These are phyloP conservation scores for Xenoacremonium recifei DNA, from an alignment of 2,329 filamentous ascomycete genomes.

Conservation along the genomic window DNA sequence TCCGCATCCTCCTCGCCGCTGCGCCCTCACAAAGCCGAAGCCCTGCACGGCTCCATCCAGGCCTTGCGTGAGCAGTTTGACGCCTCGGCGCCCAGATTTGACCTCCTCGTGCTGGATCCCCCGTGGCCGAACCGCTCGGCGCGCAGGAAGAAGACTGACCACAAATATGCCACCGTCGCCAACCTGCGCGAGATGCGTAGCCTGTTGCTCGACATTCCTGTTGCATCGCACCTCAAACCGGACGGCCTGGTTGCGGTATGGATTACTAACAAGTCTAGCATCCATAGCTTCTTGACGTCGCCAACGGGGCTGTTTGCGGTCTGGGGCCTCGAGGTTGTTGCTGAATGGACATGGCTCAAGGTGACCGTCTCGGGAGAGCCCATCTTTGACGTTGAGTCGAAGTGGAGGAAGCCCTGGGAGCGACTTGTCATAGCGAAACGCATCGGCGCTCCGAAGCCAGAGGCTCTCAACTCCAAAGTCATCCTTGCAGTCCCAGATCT, in stretches of 20 bases:
- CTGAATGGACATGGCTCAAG: conserved; percentile 81
- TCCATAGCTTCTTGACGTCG: conserved; percentile 53
- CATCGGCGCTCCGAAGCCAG: conserved; percentile 26
- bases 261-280: conserved; percentile 71
- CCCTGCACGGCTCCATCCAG: conserved; percentile 49
- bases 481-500: conserved; percentile 71
- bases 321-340: conserved; percentile 64
- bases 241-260: conserved; percentile 67
- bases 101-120: conserved; percentile 71
- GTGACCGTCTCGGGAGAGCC: conserved; percentile 64
- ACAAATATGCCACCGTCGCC: conserved; percentile 47
- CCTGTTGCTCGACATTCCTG: conserved; percentile 54
- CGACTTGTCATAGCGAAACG: conserved; percentile 61
- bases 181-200: conserved; percentile 44
- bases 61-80: conserved; percentile 41
- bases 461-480: conserved; percentile 44
- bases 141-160: conserved; percentile 53
- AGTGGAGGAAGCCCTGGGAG: conserved; percentile 77
- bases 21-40: conserved; percentile 42
- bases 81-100: conserved; percentile 51
- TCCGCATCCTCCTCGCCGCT: conserved; percentile 16
- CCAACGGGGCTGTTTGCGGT: conserved; percentile 57
- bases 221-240: conserved; percentile 51
- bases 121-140: conserved; percentile 81
- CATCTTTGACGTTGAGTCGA: conserved; percentile 56